Evolutionary conservation across 345 rosid species (phyloP), one percentile per base, ranked within the genome.

Genomic region (Bretschneidera sinensis): DNA sequence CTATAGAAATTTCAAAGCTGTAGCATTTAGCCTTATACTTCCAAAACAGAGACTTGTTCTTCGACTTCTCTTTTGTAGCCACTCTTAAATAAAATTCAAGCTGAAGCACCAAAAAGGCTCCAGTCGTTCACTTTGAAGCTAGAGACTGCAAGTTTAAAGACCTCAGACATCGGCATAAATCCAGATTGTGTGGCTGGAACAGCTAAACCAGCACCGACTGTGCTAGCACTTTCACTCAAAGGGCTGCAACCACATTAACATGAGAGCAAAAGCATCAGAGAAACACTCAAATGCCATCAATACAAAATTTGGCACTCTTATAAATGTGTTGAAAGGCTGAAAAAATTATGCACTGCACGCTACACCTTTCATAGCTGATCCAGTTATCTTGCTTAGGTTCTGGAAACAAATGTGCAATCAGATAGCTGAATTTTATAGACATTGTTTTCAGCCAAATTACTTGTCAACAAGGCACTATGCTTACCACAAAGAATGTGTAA

Each of bases 161-260:
- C 80, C 54, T 88, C 92, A 16, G 76, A 62, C 92, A 88, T 71
- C 14, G 87, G 86, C 75, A 83, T 56, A 18, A 59, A 50, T 60
- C 95, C 95, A 62, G 81, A 76, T 57, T 76, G 81, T 56, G 68
- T 19, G 13, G 92, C 92, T 20, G 95, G 83, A 33, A 66, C 73
- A 48, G 91, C 75, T 63, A 78, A 47, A 57, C 96, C 98, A 55
- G 96, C 73, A 64, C 89, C 89, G 57, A 86, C 90, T n/a, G 83
- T 31, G 10, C 47, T 70, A 1, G 91, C 95, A 50, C 83, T 86
- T 75, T 86, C 87, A 21, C 98, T 92, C 78, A 81, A 57, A 48
- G 95, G 92, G 57, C 98, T 88, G 77, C 76, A 66, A 52, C 23
- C 60, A 60, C 25, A 70, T 47, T 9, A 24, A 47, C 20, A 65